phyloP scores from a whole-genome alignment of 2,329 filamentous ascomycete species.

The Ophidiomyces ophidiicola region DNA sequence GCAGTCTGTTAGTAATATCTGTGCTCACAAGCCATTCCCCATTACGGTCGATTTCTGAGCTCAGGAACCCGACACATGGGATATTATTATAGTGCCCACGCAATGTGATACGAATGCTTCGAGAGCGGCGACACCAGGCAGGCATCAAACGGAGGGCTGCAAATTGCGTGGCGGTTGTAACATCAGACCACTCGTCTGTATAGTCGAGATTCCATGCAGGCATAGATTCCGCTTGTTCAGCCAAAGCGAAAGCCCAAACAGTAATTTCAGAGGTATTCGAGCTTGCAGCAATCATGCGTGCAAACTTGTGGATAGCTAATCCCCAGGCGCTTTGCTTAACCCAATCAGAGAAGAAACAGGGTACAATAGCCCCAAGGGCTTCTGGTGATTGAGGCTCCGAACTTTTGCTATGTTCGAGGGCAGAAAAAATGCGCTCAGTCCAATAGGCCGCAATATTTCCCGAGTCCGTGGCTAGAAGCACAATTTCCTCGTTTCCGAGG shows the following conservation, averaged over 20 bases:
- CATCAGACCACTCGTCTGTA: slow-evolving; percentile 24
- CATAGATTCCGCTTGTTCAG: slow-evolving; percentile 21
- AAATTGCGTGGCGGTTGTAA: slow-evolving; percentile 19
- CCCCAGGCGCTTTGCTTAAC: slow-evolving; percentile 80
- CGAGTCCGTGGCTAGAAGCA: slow-evolving; percentile 58
- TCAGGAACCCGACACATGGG: slow-evolving; percentile 47
- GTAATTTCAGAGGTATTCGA: slow-evolving; percentile 55
- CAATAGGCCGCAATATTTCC: slow-evolving; percentile 64
- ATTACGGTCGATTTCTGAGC: slow-evolving; percentile 43
- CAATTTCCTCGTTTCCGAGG: slow-evolving; percentile 56
- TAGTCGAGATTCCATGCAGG: slow-evolving; percentile 13
- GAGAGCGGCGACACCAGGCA: slow-evolving; percentile 26
- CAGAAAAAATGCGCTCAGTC: slow-evolving; percentile 41
- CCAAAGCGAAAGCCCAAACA: slow-evolving; percentile 48
- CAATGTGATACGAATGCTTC: slow-evolving; percentile 34
- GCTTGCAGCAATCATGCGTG: slow-evolving; percentile 75
- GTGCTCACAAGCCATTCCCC: slow-evolving; percentile 47
- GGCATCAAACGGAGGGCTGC: slow-evolving; percentile 21
- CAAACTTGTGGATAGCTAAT: slow-evolving; percentile 63
- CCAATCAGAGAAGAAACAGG: slow-evolving; percentile 59
- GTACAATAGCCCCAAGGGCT: slow-evolving; percentile 22
- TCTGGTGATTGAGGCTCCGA: slow-evolving; percentile 4
- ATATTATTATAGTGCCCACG: slow-evolving; percentile 41
- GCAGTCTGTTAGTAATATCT: slow-evolving; percentile 41
- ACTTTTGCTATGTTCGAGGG: slow-evolving; percentile 26